Base-by-base conservation (phyloP, 495 filamentous ascomycete genomes). In the Penicillium canescens region DNA sequence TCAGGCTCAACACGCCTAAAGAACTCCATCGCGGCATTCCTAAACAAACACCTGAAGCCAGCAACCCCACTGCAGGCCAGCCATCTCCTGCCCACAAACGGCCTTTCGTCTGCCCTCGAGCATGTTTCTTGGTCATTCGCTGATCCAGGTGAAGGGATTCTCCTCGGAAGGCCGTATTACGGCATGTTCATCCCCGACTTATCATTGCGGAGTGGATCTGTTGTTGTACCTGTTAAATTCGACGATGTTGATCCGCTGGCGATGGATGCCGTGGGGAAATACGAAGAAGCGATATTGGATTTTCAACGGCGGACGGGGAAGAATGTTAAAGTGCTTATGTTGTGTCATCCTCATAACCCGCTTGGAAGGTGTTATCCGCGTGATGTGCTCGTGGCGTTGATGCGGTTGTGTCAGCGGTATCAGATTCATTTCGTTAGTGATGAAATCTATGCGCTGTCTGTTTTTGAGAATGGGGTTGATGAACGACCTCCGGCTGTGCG, bases 341-440 rank as follows among this genome's bases (percentile, higher is more conserved):
- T 87, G 8, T 81, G 79, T 56, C 79, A 85, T 55, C 85, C 85
- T 2, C 81, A 85, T 33, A 87, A 87, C 59, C 84, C 84, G 0
- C 68, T 84, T 1, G 79, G 83, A 37, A 66, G 70, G 31, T 86
- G 82, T 63, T 87, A 86, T 54, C 59, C 81, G 0, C 67, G 61
- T 13, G 69, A 80, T 12, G 71, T 71, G 0, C 53, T 87, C 0
- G 54, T 73, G 9, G 69, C 55, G 14, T 62, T 82, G 24, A 72
- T 84, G 71, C 61, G 61, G 8, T 56, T 87, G 5, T 88, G 84
- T 47, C 67, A 78, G 20, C 73, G 77, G 28, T 71, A 84, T 52
- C 61, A 70, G 14, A 67, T 88, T 2, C 83, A 87, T 51, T 56
- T 87, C 3, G 74, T 87, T 44, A 78, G 77, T 39, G 85, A 88